Conservation (phyloP, 306 rosid species). For the Cucumis cinereus region DNA sequence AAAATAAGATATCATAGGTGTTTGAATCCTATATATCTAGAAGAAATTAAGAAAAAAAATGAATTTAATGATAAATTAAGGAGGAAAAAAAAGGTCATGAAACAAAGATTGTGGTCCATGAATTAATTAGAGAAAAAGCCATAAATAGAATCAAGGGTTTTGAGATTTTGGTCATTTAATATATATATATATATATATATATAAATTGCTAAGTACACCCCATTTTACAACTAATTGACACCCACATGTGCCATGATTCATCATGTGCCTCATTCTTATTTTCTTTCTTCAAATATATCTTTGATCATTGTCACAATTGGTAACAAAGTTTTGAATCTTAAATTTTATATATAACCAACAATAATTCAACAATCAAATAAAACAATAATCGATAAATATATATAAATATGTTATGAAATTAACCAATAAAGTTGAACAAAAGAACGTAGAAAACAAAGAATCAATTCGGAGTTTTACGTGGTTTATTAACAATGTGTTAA, state of each 20-base stretch:
- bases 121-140: neutral
- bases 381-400: no score
- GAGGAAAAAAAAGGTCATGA: neutral
- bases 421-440: no score
- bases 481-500: no score
- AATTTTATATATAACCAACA: neutral
- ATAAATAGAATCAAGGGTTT: neutral
- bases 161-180: neutral
- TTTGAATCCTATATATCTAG: neutral
- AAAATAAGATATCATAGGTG: neutral
- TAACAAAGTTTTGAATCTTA: neutral
- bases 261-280: neutral
- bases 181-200: no score
- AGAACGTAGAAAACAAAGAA: no score
- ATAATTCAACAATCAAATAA: neutral
- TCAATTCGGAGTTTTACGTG: no score
- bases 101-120: conserved; percentile 4
- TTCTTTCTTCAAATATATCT: neutral
- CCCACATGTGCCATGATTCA: neutral
- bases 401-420: no score
- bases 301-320: neutral
- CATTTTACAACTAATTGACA: neutral
- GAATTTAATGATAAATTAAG: neutral
- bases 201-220: neutral
- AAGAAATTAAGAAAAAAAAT: neutral